Percentiles rank a stretch among this genome's conserved stretches.
phyloP scores from a whole-genome alignment of 1,284 basidiomycete genomes.

The Xanthoconium separans region DNA sequence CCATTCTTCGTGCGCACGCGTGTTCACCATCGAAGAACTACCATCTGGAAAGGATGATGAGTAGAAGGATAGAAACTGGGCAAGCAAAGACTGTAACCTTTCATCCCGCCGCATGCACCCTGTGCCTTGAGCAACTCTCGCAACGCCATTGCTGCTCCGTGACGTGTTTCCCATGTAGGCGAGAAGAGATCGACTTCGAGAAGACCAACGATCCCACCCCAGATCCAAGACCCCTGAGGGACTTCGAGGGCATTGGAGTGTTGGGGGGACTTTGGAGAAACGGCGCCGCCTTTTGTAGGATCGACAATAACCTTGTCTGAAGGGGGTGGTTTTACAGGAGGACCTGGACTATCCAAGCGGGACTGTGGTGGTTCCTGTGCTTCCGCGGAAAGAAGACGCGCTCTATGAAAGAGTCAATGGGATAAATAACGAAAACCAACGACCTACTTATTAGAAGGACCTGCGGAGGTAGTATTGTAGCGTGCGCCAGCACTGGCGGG shows the following conservation, averaged over 20 bases:
- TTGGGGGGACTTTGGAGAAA: constrained; percentile 71
- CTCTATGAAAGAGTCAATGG: constrained; percentile 42
- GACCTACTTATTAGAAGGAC: constrained; percentile 59
- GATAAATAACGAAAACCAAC: not conserved
- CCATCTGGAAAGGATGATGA: constrained; percentile 40
- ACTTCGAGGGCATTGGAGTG: constrained; percentile 75
- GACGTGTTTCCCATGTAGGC: constrained; percentile 90
- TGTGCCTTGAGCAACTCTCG: constrained; percentile 88
- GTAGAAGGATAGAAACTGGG: not conserved
- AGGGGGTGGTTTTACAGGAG: constrained; percentile 32
- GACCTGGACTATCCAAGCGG: constrained; percentile 57
- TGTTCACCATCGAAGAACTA: constrained; percentile 55
- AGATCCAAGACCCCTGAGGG: constrained; percentile 79
- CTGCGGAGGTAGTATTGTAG: constrained; percentile 54
- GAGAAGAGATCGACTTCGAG: constrained; percentile 87
- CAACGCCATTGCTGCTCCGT: constrained; percentile 91
- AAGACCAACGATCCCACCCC: constrained; percentile 82
- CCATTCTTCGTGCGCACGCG: constrained; percentile 76
- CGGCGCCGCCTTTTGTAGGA: constrained; percentile 77
- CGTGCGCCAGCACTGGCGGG: constrained; percentile 48
- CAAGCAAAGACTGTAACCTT: constrained; percentile 41
- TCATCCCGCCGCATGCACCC: constrained; percentile 82
- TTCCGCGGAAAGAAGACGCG: constrained; percentile 63
- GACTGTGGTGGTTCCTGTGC: constrained; percentile 47
- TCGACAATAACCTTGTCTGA: constrained; percentile 72